Conservation (phyloP, 129 eudicot genomes). For the Flaveria sonorensis region DNA sequence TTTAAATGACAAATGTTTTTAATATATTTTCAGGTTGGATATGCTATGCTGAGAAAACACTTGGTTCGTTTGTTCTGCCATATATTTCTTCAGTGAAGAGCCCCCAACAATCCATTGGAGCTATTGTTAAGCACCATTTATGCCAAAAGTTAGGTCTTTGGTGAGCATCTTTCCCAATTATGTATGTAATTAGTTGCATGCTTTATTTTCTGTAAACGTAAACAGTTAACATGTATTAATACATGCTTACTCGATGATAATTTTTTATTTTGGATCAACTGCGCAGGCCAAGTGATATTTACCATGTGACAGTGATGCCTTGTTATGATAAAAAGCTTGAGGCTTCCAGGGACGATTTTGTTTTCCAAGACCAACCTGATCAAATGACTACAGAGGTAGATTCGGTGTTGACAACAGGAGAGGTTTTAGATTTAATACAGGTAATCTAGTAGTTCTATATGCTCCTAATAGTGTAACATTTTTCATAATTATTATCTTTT, state of each 20-base stretch:
- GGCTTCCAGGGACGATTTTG: constrained; percentile 94
- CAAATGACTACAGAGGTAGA: constrained; percentile 76
- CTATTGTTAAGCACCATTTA: constrained; percentile 68
- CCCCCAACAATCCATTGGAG: constrained; percentile 96
- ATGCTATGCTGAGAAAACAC: constrained; percentile 98
- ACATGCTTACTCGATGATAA: neutral
- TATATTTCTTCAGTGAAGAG: constrained; percentile 94
- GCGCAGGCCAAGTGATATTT: constrained; percentile 77
- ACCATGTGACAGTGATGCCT: constrained; percentile 98
- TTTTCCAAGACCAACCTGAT: constrained; percentile 46
- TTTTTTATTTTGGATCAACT: constrained; percentile 11
- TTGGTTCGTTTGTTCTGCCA: constrained; percentile 88
- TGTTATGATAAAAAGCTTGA: constrained; percentile 99
- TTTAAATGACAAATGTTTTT: neutral
- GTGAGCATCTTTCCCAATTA: constrained; percentile 36
- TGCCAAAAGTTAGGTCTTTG: constrained; percentile 62
- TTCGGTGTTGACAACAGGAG: constrained; percentile 96
- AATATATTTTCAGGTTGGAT: constrained; percentile 72
- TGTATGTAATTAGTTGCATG: neutral
- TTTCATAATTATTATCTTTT: constrained; percentile 14
- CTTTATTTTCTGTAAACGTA: neutral
- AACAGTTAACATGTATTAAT: neutral
- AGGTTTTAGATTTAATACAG: constrained; percentile 82
- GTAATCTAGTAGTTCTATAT: constrained; percentile 33
- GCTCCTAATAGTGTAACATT: neutral